These are phyloP conservation scores for Nicotiana noctiflora DNA, from an alignment of 257 asterid genomes.

Conservation along the genomic window DNA sequence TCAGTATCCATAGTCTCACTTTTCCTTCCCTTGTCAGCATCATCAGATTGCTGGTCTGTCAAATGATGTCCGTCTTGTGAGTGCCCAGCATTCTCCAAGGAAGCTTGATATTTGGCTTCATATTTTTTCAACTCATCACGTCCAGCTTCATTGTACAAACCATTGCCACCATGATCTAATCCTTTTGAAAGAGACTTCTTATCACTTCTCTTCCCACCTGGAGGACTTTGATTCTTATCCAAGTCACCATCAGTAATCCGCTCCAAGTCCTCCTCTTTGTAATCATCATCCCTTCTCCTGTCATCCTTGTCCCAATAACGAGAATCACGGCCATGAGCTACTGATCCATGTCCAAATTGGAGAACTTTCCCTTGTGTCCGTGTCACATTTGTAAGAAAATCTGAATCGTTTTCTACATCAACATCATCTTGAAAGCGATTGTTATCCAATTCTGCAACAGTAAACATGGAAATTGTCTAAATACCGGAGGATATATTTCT, in stretches of 20 bases:
- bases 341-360: conserved; percentile 79
- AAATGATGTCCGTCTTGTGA: conserved; percentile 30
- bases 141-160: conserved; percentile 88
- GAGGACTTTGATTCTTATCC: conserved; percentile 27
- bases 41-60: conserved; percentile 28
- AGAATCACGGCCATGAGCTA: conserved; percentile 72
- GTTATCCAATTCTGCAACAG: conserved; percentile 44
- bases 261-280: conserved; percentile 61
- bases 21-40: conserved; percentile 32
- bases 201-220: conserved; percentile 23
- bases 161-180: conserved; percentile 40
- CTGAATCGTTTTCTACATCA: conserved; percentile 50
- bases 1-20: conserved; percentile 36
- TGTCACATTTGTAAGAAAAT: conserved; percentile 79
- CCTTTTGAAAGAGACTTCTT: conserved; percentile 33
- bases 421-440: conserved; percentile 47
- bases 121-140: conserved; percentile 73
- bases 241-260: conserved; percentile 32
- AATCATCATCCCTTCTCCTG: conserved; percentile 85
- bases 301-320: conserved; percentile 95
- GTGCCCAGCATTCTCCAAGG: conserved; percentile 42
- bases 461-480: conserved; percentile 10
- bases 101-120: conserved; percentile 85
- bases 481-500: conserved; percentile 15
- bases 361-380: conserved; percentile 43